Evolutionary conservation across 1,139 yeast species (phyloP).

Genomic region (Suhomyces maxii): DNA sequence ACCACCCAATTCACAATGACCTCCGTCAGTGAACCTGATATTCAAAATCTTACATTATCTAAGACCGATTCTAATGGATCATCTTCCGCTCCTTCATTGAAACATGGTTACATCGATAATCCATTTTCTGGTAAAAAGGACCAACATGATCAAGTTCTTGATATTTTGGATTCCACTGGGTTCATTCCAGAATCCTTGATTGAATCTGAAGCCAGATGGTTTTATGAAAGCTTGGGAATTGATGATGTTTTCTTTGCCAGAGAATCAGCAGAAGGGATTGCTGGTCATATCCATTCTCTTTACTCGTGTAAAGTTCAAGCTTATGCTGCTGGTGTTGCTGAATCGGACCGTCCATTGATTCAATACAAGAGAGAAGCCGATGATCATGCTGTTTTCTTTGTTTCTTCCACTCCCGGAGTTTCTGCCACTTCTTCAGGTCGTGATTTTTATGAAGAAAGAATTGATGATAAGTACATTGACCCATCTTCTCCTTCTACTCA

Average conservation of each 20-base stretch:
- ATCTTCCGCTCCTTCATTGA: slow-evolving; percentile 35
- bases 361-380: slow-evolving; percentile 74
- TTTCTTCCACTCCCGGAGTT: slow-evolving; percentile 52
- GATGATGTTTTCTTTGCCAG: slow-evolving; percentile 91
- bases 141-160: slow-evolving; percentile 82
- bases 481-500: slow-evolving; percentile 43
- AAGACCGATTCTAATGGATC: slow-evolving; percentile 28
- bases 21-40: slow-evolving; percentile 18
- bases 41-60: slow-evolving; percentile 26
- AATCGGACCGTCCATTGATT: slow-evolving; percentile 49
- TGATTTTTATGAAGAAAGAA: slow-evolving; percentile 58
- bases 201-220: slow-evolving; percentile 87
- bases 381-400: slow-evolving; percentile 91
- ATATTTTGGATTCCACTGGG: slow-evolving; percentile 77
- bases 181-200: slow-evolving; percentile 86
- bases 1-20: slow-evolving; percentile 3
- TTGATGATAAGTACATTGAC: slow-evolving; percentile 80
- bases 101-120: slow-evolving; percentile 67
- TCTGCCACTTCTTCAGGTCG: slow-evolving; percentile 34
- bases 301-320: slow-evolving; percentile 95
- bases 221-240: slow-evolving; percentile 82
- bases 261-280: slow-evolving; percentile 78
- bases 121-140: slow-evolving; percentile 80
- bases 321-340: slow-evolving; percentile 39
- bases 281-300: slow-evolving; percentile 79